Percentiles rank a stretch among this genome's conserved stretches.
phyloP scores from a whole-genome alignment of 768 basidiomycete species.

The Lactarius evosmus region DNA sequence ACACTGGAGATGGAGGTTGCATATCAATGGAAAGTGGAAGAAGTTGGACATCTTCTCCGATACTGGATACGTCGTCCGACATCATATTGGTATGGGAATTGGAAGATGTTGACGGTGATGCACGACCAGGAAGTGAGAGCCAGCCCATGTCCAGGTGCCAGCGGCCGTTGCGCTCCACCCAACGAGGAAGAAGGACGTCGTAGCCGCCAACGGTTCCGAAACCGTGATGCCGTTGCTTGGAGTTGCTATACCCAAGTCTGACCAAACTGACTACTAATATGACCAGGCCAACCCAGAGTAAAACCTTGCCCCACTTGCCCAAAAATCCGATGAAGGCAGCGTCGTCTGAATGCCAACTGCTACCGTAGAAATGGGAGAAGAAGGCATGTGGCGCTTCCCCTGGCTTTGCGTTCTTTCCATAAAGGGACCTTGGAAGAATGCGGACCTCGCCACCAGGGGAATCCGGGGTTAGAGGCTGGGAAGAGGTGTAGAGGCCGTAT shows the following conservation, averaged over 20 bases:
- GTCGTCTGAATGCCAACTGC: slow-evolving; percentile 98
- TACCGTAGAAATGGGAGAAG: slow-evolving; percentile 97
- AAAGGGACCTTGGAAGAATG: slow-evolving; percentile 92
- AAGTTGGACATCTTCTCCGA: slow-evolving; percentile 47
- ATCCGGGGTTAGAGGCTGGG: slow-evolving; percentile 53
- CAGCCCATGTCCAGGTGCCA: slow-evolving; percentile 72
- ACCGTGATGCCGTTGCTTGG: slow-evolving; percentile 56
- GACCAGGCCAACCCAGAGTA: slow-evolving; percentile 82
- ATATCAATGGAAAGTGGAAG: slow-evolving; percentile 63
- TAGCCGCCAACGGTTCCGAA: slow-evolving; percentile 67
- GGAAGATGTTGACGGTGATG: slow-evolving; percentile 14
- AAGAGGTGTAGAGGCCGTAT: slow-evolving; percentile 80
- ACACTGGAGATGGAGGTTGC: slow-evolving; percentile 48
- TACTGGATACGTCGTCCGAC: slow-evolving; percentile 8
- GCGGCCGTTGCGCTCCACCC: slow-evolving; percentile 64
- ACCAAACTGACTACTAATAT: slow-evolving; percentile 69
- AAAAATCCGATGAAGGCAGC: slow-evolving; percentile 97
- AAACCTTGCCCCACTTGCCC: slow-evolving; percentile 77
- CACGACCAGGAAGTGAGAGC: slow-evolving; percentile 42
- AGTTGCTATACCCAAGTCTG: slow-evolving; percentile 50
- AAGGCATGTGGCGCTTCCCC: slow-evolving; percentile 86
- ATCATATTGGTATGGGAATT: slow-evolving; percentile 1
- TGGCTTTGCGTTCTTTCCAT: slow-evolving; percentile 90
- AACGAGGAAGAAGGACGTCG: slow-evolving; percentile 73
- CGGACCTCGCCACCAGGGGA: slow-evolving; percentile 71